phyloP scores from a whole-genome alignment of 1,139 yeast genomes.

The Sugiyamaella grinbergsii region DNA sequence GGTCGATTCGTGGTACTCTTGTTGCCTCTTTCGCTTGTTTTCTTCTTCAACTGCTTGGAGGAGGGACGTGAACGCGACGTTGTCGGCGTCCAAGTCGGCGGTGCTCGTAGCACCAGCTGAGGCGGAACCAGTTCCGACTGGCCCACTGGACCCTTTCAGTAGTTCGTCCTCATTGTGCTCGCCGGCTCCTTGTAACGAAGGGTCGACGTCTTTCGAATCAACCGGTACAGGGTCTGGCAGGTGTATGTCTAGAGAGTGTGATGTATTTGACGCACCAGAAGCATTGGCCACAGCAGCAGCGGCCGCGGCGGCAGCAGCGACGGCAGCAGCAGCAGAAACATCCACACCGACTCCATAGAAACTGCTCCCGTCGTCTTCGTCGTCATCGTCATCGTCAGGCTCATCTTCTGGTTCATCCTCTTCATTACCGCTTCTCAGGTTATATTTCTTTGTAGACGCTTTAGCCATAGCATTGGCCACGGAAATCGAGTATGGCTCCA shows the following conservation, averaged over 20 bases:
- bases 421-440: background rate
- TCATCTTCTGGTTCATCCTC: background rate
- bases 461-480: conserved; percentile 15
- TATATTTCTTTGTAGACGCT: conserved; percentile 11
- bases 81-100: conserved; percentile 8
- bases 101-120: background rate
- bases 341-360: conserved; percentile 9
- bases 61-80: conserved; percentile 15
- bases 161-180: background rate
- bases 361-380: conserved; percentile 1
- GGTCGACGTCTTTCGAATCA: conserved; percentile 15
- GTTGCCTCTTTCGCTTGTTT: conserved; percentile 10
- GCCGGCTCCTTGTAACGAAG: conserved; percentile 15
- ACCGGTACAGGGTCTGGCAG: conserved; percentile 13
- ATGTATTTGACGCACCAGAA: background rate
- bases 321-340: conserved; percentile 14
- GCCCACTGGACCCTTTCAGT: background rate
- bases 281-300: conserved; percentile 15
- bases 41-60: conserved; percentile 19
- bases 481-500: conserved; percentile 9
- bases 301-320: conserved; percentile 16
- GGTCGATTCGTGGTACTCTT: conserved; percentile 1
- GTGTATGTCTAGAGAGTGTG: background rate
- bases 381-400: conserved; percentile 1
- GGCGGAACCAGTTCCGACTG: background rate